These are phyloP conservation scores for Arthrobotrys pseudoclavata DNA, from an alignment of 2,329 filamentous ascomycete species.

Conservation along the genomic window DNA sequence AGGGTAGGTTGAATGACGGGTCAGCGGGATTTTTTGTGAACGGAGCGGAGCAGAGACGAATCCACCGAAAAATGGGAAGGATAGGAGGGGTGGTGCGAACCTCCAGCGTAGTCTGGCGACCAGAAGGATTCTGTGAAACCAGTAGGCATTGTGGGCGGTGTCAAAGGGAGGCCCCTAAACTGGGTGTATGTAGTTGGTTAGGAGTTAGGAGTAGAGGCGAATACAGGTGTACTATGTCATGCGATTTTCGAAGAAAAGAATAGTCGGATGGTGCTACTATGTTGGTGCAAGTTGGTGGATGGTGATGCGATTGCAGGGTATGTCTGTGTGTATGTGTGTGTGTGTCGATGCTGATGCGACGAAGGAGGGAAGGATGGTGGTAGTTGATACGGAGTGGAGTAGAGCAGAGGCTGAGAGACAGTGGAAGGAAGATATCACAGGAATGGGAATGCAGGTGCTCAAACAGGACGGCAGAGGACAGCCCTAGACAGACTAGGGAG, in stretches of 20 bases:
- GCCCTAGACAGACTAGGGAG: slow-evolving; percentile 11
- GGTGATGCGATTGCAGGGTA: too few relatives aligned
- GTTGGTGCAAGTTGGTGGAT: slow-evolving; percentile 7
- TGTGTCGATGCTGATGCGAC: slow-evolving; percentile 1
- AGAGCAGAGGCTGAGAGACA: slow-evolving; percentile 7
- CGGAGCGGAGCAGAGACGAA: slow-evolving; percentile 26
- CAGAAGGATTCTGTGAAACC: slow-evolving; percentile 97
- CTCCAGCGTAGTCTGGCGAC: slow-evolving; percentile 97
- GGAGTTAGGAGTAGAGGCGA: too few relatives aligned
- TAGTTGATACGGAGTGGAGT: slow-evolving; percentile 21
- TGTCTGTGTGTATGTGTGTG: background rate
- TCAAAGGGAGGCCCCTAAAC: slow-evolving; percentile 23
- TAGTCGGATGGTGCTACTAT: slow-evolving; percentile 3
- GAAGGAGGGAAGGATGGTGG: slow-evolving; percentile 19
- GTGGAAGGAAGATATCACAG: slow-evolving; percentile 17
- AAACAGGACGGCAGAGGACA: slow-evolving; percentile 31
- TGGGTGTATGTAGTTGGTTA: slow-evolving; percentile 22
- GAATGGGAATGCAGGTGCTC: slow-evolving; percentile 25
- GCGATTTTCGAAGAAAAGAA: slow-evolving; percentile 28
- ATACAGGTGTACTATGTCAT: slow-evolving; percentile 44
- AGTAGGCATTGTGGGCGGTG: slow-evolving; percentile 65
- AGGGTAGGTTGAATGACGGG: slow-evolving; percentile 35
- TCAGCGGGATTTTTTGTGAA: slow-evolving; percentile 37
- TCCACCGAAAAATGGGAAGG: slow-evolving; percentile 16
- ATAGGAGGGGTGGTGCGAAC: slow-evolving; percentile 68